These are phyloP conservation scores for Climacium dendroides DNA, from an alignment of 225 moss, liverwort and hornwort species.

Conservation along the genomic window DNA sequence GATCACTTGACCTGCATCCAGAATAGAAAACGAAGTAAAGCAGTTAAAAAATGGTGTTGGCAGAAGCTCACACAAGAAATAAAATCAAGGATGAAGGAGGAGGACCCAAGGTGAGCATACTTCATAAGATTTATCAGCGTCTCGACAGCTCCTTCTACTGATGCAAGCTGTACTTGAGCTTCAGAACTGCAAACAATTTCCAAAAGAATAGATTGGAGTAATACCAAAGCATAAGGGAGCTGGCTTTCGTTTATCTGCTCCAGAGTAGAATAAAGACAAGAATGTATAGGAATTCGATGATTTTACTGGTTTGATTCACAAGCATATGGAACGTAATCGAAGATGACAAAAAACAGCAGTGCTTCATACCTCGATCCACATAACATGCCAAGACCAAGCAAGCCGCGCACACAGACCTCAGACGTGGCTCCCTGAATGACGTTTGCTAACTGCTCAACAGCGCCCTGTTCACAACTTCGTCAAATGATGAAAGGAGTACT, in stretches of 20 bases:
- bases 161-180: conserved; percentile 37
- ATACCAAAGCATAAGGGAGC: neutral
- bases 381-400: conserved; percentile 51
- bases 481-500: neutral
- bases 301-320: neutral
- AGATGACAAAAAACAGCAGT: neutral
- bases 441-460: conserved; percentile 37
- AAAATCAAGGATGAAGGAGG: neutral
- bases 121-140: conserved; percentile 34
- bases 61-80: neutral
- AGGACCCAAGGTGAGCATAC: conserved; percentile 8
- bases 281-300: neutral
- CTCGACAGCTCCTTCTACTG: conserved; percentile 25
- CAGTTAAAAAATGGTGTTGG: neutral
- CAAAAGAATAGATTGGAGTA: neutral
- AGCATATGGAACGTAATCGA: neutral
- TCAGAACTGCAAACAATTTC: conserved; percentile 12
- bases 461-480: conserved; percentile 25
- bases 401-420: conserved; percentile 42
- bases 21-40: neutral
- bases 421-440: conserved; percentile 29
- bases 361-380: conserved; percentile 50
- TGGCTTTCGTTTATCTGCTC: neutral
- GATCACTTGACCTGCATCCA: conserved; percentile 39
- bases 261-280: neutral